Evolutionary conservation across 2,329 filamentous ascomycete genomes (phyloP).

Genomic region (Calonectria honghensis): DNA sequence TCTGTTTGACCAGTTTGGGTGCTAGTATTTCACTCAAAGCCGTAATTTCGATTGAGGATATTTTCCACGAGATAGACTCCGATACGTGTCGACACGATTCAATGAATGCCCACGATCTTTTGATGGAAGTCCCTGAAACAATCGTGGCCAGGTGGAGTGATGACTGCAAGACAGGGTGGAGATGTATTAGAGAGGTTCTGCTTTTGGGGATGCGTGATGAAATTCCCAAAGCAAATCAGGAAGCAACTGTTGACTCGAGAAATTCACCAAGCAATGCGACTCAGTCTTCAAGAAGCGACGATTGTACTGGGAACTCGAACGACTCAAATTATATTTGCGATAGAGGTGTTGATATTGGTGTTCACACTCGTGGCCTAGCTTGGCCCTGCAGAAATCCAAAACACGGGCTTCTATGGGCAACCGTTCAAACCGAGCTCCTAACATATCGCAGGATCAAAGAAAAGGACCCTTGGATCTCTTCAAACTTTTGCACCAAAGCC

Average conservation of each 20-base stretch:
- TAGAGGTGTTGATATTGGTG: too few species aligned
- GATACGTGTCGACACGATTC: background rate
- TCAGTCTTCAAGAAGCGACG: too few species aligned
- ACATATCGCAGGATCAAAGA: constrained; percentile 35
- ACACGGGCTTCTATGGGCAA: constrained; percentile 38
- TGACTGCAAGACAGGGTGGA: background rate
- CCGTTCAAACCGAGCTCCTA: constrained; percentile 41
- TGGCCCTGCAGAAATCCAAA: constrained; percentile 2
- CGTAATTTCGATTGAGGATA: background rate
- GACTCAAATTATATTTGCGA: too few species aligned
- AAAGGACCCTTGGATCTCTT: constrained; percentile 35
- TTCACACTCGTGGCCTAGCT: background rate
- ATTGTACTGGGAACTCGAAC: too few species aligned
- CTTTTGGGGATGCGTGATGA: background rate
- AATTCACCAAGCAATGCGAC: background rate
- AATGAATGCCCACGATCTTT: background rate
- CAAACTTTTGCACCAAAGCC: constrained; percentile 27
- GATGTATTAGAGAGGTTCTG: background rate
- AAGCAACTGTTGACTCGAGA: background rate
- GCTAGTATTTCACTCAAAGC: background rate
- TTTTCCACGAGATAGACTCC: background rate
- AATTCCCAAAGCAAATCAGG: background rate
- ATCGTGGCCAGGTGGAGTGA: background rate
- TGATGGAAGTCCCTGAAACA: background rate
- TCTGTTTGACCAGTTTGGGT: constrained; percentile 24